phyloP scores from a whole-genome alignment of 78 protist species.

The Parvularia atlantis region DNA sequence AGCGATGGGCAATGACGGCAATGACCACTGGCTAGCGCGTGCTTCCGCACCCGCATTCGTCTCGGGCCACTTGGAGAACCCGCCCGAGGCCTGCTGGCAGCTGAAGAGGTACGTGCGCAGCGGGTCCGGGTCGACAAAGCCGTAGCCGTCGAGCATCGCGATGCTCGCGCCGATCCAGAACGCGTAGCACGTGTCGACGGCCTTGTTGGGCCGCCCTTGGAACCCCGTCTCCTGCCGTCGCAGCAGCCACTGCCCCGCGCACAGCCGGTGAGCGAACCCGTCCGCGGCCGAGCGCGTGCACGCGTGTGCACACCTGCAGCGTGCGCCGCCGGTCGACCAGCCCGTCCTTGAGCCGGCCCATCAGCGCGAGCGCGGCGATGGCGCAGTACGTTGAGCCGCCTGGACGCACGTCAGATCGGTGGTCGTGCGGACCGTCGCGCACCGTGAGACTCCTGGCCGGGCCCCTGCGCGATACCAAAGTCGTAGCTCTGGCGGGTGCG shows the following conservation, averaged over 20 bases:
- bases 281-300: background rate
- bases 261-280: background rate
- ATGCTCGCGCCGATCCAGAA: conserved; percentile 85
- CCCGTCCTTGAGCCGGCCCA: conserved; percentile 22
- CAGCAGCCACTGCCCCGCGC: conserved; percentile 1
- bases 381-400: conserved; percentile 69
- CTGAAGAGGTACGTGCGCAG: conserved; percentile 1
- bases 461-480: conserved; percentile 45
- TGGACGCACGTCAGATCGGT: too few species aligned
- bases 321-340: background rate
- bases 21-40: too few species aligned
- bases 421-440: too few species aligned
- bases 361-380: conserved; percentile 28
- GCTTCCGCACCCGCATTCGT: too few species aligned
- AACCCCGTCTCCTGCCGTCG: conserved; percentile 71
- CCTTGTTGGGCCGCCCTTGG: conserved; percentile 88
- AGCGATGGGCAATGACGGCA: too few species aligned
- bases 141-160: background rate
- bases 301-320: background rate
- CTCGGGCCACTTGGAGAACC: background rate
- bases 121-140: background rate
- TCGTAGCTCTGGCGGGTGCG: conserved; percentile 31
- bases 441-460: conserved; percentile 58
- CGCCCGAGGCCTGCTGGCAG: background rate
- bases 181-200: conserved; percentile 90